Evolutionary conservation across 768 basidiomycete species (phyloP).

Genomic region (Tulasnella sp.): DNA sequence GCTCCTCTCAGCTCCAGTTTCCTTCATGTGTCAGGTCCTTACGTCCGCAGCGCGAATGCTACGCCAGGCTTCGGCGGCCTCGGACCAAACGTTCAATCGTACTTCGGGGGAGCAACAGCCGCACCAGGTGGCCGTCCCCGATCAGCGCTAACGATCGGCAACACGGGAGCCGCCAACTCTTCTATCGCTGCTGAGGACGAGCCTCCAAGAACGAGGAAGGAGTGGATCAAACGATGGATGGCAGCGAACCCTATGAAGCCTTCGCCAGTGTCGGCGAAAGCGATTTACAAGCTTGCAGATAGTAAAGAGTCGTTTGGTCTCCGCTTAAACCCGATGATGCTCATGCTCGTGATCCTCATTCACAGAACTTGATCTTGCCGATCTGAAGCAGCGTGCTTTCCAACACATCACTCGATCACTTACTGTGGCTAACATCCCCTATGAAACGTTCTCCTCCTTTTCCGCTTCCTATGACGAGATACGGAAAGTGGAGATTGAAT

Average conservation of each 20-base stretch:
- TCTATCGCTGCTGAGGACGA: conserved; percentile 9
- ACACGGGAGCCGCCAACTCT: conserved; percentile 1
- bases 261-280: conserved; percentile 72
- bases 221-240: conserved; percentile 70
- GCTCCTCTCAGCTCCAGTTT: conserved; percentile 66
- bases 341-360: background rate
- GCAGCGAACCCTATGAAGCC: conserved; percentile 47
- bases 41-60: conserved; percentile 1
- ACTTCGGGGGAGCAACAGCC: background rate
- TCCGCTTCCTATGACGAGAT: conserved; percentile 72
- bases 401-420: conserved; percentile 71
- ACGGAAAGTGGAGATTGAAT: conserved; percentile 68
- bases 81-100: background rate
- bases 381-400: conserved; percentile 64
- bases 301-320: conserved; percentile 35
- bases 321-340: background rate
- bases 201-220: conserved; percentile 34
- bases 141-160: background rate
- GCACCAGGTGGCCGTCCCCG: background rate
- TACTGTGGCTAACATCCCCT: conserved; percentile 67
- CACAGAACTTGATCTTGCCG: conserved; percentile 58
- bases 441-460: conserved; percentile 79
- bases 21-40: conserved; percentile 20
- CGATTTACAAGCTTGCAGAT: conserved; percentile 73
- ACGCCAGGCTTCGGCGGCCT: background rate